Evolutionary conservation across 2,329 filamentous ascomycete genomes (phyloP).

Genomic region (Trichoderma breve): DNA sequence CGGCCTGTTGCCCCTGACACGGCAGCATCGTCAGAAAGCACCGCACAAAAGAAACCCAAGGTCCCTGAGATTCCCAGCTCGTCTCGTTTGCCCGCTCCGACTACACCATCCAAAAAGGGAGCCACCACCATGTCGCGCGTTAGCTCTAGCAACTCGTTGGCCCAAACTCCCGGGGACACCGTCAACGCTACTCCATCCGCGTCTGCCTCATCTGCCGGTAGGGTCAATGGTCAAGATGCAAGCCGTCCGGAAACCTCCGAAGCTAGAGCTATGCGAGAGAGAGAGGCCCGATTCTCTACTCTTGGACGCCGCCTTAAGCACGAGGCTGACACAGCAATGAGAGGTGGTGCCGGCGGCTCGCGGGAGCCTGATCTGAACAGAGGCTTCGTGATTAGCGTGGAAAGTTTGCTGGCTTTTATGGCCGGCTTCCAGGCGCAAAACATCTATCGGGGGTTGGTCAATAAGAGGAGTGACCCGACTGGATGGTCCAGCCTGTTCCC

Average conservation of each 20-base stretch:
- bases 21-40: conserved; percentile 35
- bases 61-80: conserved; percentile 40
- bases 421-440: conserved; percentile 51
- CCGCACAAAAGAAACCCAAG: conserved; percentile 43
- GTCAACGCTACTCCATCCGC: conserved; percentile 35
- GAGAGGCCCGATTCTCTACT: conserved; percentile 37
- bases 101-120: conserved; percentile 52
- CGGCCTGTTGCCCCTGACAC: conserved; percentile 41
- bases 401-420: conserved; percentile 54
- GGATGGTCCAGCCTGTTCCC: conserved; percentile 47
- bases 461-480: conserved; percentile 41
- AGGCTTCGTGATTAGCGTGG: conserved; percentile 45
- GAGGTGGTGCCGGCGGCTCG: conserved; percentile 24
- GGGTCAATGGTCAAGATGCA: conserved; percentile 35
- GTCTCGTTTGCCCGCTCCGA: conserved; percentile 39
- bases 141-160: conserved; percentile 52
- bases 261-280: conserved; percentile 34
- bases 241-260: conserved; percentile 26
- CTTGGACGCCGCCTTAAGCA: conserved; percentile 55
- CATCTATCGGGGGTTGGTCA: conserved; percentile 43
- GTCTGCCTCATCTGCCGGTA: conserved; percentile 29
- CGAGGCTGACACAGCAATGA: conserved; percentile 47
- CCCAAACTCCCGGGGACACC: conserved; percentile 49
- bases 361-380: conserved; percentile 40
- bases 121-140: conserved; percentile 52